Base-by-base conservation (phyloP, 1,139 yeast species). In the Saccharomyces hybrid region DNA sequence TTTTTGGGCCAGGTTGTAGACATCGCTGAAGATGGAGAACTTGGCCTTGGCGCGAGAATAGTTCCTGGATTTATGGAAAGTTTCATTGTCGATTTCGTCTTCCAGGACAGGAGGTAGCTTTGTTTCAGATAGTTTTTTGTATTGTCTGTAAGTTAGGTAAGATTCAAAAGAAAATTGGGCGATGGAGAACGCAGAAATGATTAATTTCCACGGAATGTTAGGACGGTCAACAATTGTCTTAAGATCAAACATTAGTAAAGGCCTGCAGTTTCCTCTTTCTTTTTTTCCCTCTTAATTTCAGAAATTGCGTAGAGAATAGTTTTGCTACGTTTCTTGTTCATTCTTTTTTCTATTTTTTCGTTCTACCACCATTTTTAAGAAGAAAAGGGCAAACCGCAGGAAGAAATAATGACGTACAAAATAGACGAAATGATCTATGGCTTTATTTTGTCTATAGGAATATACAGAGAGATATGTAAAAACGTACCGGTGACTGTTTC, bases 21-120 rank as follows among this genome's bases (percentile, higher is more conserved):
- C 61, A 47, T 82, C 79, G 27, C 81, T 70, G 54, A 87, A 70
- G 54, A 88, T 75, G 1, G 86, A 79, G 68, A 89, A 90, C 63
- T 77, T 75, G 53, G 90, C 79, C 70, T 90, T 91, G n/a, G 96
- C 88, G 47, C 87, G 75, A 3, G 95, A 82, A 68, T 93, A 93
- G 38, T 78, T 81, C 67, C 88, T 91, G 2, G 96, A 82, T 68
- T 89, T 87, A 53, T 77, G 77, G 63, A 88, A 88, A 2, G 93
- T 88, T 57, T 86, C 87, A 49, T 81, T 77, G 52, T 84, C 81
- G 55, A 87, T 80, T 65, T 83, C 87, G 34, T 79, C 81, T 59
- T 80, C 78, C 58, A 91, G 75, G 8, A 85, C 79, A 5, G 74
- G 73, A 19, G 97, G 97, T 27, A 84, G 75, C 44, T 59, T 60